Evolutionary conservation across 2,329 filamentous ascomycete species (phyloP).

Genomic region (Allantophomopsis lycopodina): DNA sequence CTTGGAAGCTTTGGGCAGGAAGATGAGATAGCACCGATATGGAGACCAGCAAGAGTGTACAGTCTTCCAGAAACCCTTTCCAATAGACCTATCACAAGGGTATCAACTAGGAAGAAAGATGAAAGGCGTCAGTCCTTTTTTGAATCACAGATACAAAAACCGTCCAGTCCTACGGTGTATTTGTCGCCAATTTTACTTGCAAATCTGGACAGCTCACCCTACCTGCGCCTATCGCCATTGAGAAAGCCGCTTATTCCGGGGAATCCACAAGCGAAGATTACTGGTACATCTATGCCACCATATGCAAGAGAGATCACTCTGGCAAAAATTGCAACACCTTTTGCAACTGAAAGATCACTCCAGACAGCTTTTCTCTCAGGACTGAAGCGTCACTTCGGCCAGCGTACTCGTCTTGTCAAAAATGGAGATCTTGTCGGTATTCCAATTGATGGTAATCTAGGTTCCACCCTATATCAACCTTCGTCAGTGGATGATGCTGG

Average conservation of each 20-base stretch:
- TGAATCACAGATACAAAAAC: conserved; percentile 51
- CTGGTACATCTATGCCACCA: conserved; percentile 38
- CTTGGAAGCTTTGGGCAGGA: conserved; percentile 52
- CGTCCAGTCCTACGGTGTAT: conserved; percentile 48
- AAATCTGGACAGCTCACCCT: conserved; percentile 68
- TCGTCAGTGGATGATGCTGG: conserved; percentile 38
- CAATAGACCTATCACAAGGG: conserved; percentile 43
- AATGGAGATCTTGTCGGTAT: conserved; percentile 82
- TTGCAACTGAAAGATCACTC: conserved; percentile 72
- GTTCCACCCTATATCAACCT: conserved; percentile 65
- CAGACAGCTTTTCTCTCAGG: conserved; percentile 80
- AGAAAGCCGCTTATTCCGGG: conserved; percentile 33
- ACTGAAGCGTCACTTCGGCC: conserved; percentile 79
- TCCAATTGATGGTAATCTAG: conserved; percentile 74
- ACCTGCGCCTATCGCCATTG: conserved; percentile 65
- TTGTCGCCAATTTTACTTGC: conserved; percentile 77
- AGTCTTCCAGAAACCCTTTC: conserved; percentile 69
- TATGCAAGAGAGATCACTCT: conserved; percentile 68
- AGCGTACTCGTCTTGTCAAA: conserved; percentile 68
- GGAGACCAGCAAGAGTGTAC: conserved; percentile 80
- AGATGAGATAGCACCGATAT: conserved; percentile 47
- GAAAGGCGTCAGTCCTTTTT: conserved; percentile 45
- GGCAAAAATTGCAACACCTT: conserved; percentile 75
- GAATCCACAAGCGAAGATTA: conserved; percentile 41
- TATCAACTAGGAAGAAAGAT: conserved; percentile 38